These are phyloP conservation scores for Metarhizium sp. DNA, from an alignment of 2,329 filamentous ascomycete genomes.

Conservation along the genomic window DNA sequence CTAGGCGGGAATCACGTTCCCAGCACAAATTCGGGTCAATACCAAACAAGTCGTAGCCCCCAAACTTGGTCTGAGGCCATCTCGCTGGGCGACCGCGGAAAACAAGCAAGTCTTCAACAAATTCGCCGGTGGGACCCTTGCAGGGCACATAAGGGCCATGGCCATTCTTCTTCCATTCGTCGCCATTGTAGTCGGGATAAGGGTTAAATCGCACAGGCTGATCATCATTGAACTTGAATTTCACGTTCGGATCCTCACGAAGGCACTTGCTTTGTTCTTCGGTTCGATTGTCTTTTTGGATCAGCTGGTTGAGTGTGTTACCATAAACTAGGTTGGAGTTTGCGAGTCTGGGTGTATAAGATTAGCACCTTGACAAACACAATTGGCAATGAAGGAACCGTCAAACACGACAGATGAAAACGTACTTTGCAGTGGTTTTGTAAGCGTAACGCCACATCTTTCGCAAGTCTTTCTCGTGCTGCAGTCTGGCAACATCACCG, in stretches of 20 bases:
- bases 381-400: conserved; percentile 7
- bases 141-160: conserved; percentile 55
- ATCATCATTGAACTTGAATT: conserved; percentile 31
- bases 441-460: conserved; percentile 31
- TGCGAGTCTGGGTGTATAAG: conserved; percentile 22
- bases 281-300: conserved; percentile 27
- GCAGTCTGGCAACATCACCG: conserved; percentile 22
- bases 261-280: conserved; percentile 21
- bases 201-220: conserved; percentile 55
- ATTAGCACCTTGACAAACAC: background rate
- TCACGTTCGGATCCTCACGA: conserved; percentile 22
- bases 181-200: conserved; percentile 61
- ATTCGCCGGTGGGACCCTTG: conserved; percentile 51
- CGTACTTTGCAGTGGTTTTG: conserved; percentile 28
- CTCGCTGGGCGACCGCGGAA: conserved; percentile 51
- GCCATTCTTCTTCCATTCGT: conserved; percentile 46
- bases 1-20: conserved; percentile 60
- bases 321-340: conserved; percentile 47
- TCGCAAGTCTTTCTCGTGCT: conserved; percentile 33
- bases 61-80: conserved; percentile 53
- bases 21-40: conserved; percentile 57
- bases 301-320: conserved; percentile 40
- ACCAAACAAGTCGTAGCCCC: conserved; percentile 50
- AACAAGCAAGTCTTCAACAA: conserved; percentile 51
- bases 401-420: background rate